A percentile compares a stretch with the other conserved stretches of the same genome.
phyloP scores from a whole-genome alignment of 208 protist species.

The Crithidia sp. region DNA sequence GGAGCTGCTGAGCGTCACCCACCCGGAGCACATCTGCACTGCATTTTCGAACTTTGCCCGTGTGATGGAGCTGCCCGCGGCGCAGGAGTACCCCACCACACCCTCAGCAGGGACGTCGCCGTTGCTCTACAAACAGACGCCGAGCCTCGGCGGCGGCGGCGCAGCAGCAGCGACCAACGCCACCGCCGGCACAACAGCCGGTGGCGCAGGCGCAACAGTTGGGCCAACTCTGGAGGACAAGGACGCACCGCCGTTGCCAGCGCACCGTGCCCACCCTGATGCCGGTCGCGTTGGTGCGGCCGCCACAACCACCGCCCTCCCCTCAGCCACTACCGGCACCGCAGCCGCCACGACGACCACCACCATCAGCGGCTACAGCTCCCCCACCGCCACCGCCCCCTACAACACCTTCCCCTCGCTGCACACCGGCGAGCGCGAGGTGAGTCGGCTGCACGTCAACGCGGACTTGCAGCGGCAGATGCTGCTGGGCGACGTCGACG shows the following conservation, averaged over 20 bases:
- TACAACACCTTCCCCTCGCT: background rate
- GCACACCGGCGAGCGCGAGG: background rate
- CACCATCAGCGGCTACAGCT: background rate
- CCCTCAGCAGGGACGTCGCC: background rate
- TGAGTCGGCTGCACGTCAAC: conserved; percentile 7
- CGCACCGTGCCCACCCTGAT: background rate
- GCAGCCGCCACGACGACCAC: background rate
- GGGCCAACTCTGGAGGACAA: too few species aligned
- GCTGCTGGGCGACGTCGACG: conserved; percentile 25
- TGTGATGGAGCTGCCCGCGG: conserved; percentile 22
- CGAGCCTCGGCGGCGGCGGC: too few species aligned
- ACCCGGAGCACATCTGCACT: conserved; percentile 23
- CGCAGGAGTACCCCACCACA: conserved; percentile 6
- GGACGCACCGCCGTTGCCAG: background rate
- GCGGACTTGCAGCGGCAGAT: conserved; percentile 21
- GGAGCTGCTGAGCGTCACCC: conserved; percentile 27
- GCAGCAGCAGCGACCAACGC: background rate
- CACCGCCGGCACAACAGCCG: background rate
- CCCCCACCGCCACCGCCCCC: background rate
- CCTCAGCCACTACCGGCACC: background rate
- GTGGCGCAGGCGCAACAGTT: background rate
- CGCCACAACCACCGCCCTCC: background rate
- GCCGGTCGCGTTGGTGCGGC: too few species aligned
- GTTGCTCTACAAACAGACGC: background rate
- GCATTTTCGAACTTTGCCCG: conserved; percentile 13